Evolutionary conservation across 192 early-diverging fungal genomes (phyloP).

Genomic region (Entophlyctis helioformis): DNA sequence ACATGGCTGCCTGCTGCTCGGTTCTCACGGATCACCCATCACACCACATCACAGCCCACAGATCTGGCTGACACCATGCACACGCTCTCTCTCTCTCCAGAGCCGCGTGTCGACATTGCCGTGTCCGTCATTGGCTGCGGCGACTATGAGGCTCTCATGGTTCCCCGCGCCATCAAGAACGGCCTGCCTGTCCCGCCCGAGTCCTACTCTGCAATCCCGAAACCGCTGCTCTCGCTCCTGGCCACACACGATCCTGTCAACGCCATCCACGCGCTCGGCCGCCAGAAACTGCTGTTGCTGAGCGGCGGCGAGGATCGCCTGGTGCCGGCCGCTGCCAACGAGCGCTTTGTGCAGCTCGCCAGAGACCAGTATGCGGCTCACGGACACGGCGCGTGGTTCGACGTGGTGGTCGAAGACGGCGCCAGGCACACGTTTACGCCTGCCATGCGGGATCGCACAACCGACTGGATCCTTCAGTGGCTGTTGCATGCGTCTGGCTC

Average conservation of each 20-base stretch:
- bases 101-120: slow-evolving; percentile 5
- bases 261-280: background rate
- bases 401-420: no score
- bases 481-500: no score
- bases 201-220: slow-evolving; percentile 1
- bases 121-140: slow-evolving; percentile 19
- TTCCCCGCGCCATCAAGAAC: slow-evolving; percentile 1
- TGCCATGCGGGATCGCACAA: no score
- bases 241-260: slow-evolving; percentile 7
- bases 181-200: slow-evolving; percentile 4
- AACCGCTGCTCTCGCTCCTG: background rate
- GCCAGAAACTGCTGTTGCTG: slow-evolving; percentile 2
- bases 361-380: no score
- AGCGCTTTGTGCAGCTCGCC: slow-evolving; percentile 1
- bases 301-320: slow-evolving; percentile 10
- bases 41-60: no score
- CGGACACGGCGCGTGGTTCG: no score
- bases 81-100: background rate
- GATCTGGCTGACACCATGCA: no score
- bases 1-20: no score
- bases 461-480: no score
- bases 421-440: no score
- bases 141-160: slow-evolving; percentile 20
- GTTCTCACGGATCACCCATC: no score
- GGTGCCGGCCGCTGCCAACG: slow-evolving; percentile 5